Evolutionary conservation across 2,329 filamentous ascomycete species (phyloP), one percentile per base, ranked within the genome.

Genomic region (Fusarium poae): DNA sequence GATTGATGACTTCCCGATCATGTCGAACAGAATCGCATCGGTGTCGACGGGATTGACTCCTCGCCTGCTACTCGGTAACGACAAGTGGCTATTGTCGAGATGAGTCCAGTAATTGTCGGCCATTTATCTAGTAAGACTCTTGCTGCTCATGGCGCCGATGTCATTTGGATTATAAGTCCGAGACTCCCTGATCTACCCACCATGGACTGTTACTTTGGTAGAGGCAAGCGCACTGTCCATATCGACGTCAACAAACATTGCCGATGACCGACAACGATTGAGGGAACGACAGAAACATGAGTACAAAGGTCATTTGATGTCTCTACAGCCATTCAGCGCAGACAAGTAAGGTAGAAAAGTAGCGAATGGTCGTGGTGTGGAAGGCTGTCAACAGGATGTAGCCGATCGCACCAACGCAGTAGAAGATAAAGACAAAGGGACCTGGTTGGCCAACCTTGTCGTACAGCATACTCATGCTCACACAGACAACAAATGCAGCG

Each of bases 291-390:
- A 27, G 27, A 8, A 27, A 27, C 27, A 32, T 32, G 30, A 32
- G 13, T 13, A 32, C 15, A 13, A 13, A 2, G 13, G 30, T 15
- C 30, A 32, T 7, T 32, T 32, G 4, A 32, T 16, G 30, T 32
- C 30, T 50, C 32, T 6, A 16, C 10, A 34, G 34, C 3, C 45
- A 9, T 9, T 27, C 81, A 1, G 79, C 78, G 1, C 80, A 79
- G 13, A 79, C 80, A 73, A 86, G 70, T 61, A 82, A 86, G 2
- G 84, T 81, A 4, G 80, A 82, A 0, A 81, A 76, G 60, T 86
- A 86, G 18, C 83, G 81, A 29, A 81, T 77, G 67, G 91, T 89
- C 3, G 87, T 85, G 0, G 89, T 89, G 3, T 11, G 46, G 2
- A 50, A 21, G 12, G 39, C 4, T 3, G 46, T 7, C 16, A 50